These are phyloP conservation scores for Yamadazyma endophytica DNA, from an alignment of 805 yeast genomes.

Conservation along the genomic window DNA sequence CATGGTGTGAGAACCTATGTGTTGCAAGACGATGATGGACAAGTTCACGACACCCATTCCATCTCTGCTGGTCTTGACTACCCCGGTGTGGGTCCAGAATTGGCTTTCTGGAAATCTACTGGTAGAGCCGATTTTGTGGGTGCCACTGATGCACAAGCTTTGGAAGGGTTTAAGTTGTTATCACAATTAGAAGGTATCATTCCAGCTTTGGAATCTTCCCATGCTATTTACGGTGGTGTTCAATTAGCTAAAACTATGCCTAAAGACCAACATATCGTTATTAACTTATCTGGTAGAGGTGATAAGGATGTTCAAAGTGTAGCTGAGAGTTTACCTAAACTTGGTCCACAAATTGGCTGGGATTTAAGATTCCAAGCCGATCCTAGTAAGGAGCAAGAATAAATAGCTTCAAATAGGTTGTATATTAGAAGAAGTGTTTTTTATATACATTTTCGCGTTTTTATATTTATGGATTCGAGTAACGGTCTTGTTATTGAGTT, in stretches of 20 bases:
- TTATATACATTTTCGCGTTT: neutral
- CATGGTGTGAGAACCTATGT: constrained; percentile 97
- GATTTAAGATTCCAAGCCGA: constrained; percentile 79
- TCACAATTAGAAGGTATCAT: constrained; percentile 96
- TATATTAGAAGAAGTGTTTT: neutral
- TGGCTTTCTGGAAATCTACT: constrained; percentile 89
- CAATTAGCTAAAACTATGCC: constrained; percentile 79
- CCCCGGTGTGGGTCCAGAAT: constrained; percentile 99
- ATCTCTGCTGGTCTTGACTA: constrained; percentile 98
- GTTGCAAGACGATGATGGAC: constrained; percentile 89
- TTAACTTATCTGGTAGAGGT: constrained; percentile 96
- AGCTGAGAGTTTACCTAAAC: constrained; percentile 84
- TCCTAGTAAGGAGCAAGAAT: constrained; percentile 27
- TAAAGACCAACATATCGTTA: constrained; percentile 75
- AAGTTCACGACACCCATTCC: constrained; percentile 95
- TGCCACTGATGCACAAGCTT: constrained; percentile 93
- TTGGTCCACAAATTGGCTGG: constrained; percentile 94
- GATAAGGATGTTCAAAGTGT: constrained; percentile 98
- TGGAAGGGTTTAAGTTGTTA: constrained; percentile 81
- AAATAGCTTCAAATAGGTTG: neutral
- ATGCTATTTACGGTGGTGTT: constrained; percentile 89
- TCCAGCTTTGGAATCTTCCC: constrained; percentile 97
- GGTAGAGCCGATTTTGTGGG: constrained; percentile 91
- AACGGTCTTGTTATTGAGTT: constrained; percentile 17
- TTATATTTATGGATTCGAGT: neutral